Percentiles rank a stretch among this genome's conserved stretches.
Evolutionary conservation across 805 yeast genomes (phyloP).

Genomic region (Yamadazyma ubonensis): DNA sequence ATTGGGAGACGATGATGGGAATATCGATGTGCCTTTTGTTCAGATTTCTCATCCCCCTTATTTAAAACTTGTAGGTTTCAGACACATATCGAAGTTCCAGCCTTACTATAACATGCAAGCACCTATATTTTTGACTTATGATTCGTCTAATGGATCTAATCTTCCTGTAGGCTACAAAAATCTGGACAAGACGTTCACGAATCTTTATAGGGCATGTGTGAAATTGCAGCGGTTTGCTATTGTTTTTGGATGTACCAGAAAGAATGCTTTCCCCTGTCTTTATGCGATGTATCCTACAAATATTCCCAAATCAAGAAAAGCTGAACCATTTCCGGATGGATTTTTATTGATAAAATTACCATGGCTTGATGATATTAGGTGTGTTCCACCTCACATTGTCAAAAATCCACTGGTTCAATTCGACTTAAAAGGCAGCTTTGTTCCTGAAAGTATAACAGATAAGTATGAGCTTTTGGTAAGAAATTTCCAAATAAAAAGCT

Average conservation of each 20-base stretch:
- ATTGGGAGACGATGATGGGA: constrained; percentile 16
- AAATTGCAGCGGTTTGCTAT: constrained; percentile 57
- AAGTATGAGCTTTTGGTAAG: constrained; percentile 27
- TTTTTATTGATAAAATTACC: constrained; percentile 70
- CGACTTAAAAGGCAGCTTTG: constrained; percentile 13
- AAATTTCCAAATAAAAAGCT: constrained; percentile 47
- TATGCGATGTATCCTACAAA: constrained; percentile 60
- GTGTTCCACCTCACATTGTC: constrained; percentile 48
- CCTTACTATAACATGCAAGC: constrained; percentile 53
- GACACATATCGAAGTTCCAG: constrained; percentile 44
- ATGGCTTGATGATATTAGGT: constrained; percentile 70
- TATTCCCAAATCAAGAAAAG: constrained; percentile 20
- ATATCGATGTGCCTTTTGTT: constrained; percentile 17
- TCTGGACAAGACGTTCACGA: constrained; percentile 64
- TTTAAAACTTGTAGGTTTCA: constrained; percentile 67
- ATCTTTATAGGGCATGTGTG: constrained; percentile 61
- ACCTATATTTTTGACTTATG: constrained; percentile 67
- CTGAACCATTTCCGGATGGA: constrained; percentile 57
- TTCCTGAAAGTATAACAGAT: constrained; percentile 16
- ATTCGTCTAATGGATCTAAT: constrained; percentile 38
- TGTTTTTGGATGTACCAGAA: constrained; percentile 66
- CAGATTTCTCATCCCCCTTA: constrained; percentile 42
- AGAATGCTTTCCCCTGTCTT: constrained; percentile 52
- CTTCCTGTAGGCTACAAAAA: constrained; percentile 49
- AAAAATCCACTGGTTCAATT: constrained; percentile 19